A percentile compares a stretch with the other conserved stretches of the same genome.
Evolutionary conservation across 2,329 filamentous ascomycete genomes (phyloP).

Genomic region (Leptographium galeiforme): DNA sequence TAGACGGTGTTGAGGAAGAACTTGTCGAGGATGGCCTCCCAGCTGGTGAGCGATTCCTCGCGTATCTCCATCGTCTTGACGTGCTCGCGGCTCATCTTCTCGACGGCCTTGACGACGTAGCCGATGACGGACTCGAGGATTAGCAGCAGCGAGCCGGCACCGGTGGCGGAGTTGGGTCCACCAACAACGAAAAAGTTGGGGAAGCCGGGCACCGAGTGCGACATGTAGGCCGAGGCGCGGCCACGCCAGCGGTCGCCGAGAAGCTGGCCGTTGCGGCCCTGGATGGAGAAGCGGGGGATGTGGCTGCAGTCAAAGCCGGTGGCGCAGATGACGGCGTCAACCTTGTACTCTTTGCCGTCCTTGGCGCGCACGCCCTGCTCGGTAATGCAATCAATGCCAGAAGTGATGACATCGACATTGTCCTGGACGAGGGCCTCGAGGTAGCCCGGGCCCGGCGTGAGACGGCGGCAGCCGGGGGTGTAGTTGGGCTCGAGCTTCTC

Average conservation of each 20-base stretch:
- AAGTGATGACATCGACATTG: slow-evolving; percentile 33
- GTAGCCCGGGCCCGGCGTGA: slow-evolving; percentile 28
- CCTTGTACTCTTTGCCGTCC: slow-evolving; percentile 29
- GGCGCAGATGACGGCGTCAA: slow-evolving; percentile 42
- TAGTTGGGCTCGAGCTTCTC: slow-evolving; percentile 35
- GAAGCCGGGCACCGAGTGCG: slow-evolving; percentile 32
- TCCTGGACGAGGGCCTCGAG: slow-evolving; percentile 7
- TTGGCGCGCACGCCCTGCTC: slow-evolving; percentile 30
- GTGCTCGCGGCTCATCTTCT: slow-evolving; percentile 33
- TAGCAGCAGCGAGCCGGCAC: slow-evolving; percentile 36
- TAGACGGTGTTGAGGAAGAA: slow-evolving; percentile 41
- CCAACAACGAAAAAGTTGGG: slow-evolving; percentile 42
- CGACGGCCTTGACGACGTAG: slow-evolving; percentile 33
- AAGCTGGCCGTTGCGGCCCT: slow-evolving; percentile 33
- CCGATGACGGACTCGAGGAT: slow-evolving; percentile 34
- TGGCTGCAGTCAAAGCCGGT: slow-evolving; percentile 42
- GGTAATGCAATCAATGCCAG: slow-evolving; percentile 29
- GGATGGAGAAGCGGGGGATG: slow-evolving; percentile 33
- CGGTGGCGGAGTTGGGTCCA: slow-evolving; percentile 36
- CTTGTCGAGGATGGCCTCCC: slow-evolving; percentile 28
- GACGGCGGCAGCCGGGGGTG: slow-evolving; percentile 30
- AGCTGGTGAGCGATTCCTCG: slow-evolving; percentile 31
- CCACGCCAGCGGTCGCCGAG: slow-evolving; percentile 30
- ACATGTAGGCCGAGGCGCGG: slow-evolving; percentile 36
- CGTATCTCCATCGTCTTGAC: slow-evolving; percentile 31